Conservation (phyloP, 768 basidiomycete species). For the Trametes meyenii region DNA sequence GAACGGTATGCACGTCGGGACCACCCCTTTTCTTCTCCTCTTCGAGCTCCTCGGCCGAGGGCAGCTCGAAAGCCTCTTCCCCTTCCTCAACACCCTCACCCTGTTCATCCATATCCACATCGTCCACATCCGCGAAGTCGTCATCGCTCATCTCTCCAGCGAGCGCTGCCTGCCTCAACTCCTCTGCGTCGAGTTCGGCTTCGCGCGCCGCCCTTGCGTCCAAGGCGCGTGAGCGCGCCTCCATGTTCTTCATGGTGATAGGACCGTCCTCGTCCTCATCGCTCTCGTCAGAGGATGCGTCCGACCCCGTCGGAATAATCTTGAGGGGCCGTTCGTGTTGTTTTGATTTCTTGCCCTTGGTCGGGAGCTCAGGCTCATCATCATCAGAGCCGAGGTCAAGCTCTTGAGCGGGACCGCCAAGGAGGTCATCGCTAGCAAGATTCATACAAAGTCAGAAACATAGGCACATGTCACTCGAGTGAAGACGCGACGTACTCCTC, state of each 20-base stretch:
- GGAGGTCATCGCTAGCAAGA: constrained; percentile 48
- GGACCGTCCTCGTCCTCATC: constrained; percentile 50
- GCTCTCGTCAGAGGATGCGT: constrained; percentile 45
- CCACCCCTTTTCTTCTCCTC: constrained; percentile 70
- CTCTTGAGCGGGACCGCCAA: constrained; percentile 56
- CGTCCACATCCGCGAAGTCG: constrained; percentile 48
- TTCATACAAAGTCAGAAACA: background rate
- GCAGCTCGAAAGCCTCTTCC: constrained; percentile 61
- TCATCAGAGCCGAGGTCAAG: constrained; percentile 68
- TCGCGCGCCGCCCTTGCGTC: constrained; percentile 70
- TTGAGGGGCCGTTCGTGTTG: constrained; percentile 50
- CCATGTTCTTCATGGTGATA: constrained; percentile 81
- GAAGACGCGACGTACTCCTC: constrained; percentile 42
- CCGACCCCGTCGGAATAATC: constrained; percentile 54
- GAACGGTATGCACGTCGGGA: constrained; percentile 74
- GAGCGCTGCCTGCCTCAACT: constrained; percentile 58
- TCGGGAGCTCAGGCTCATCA: constrained; percentile 45
- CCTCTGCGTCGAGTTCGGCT: constrained; percentile 68
- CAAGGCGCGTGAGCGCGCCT: constrained; percentile 74
- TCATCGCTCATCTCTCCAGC: constrained; percentile 51
- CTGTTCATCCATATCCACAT: constrained; percentile 39
- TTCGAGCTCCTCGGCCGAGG: constrained; percentile 71
- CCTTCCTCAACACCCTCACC: constrained; percentile 43
- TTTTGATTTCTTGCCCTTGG: constrained; percentile 55
- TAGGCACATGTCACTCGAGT: background rate